Evolutionary conservation across 2,329 filamentous ascomycete species (phyloP).

Genomic region (Aphanoascus verrucosus): DNA sequence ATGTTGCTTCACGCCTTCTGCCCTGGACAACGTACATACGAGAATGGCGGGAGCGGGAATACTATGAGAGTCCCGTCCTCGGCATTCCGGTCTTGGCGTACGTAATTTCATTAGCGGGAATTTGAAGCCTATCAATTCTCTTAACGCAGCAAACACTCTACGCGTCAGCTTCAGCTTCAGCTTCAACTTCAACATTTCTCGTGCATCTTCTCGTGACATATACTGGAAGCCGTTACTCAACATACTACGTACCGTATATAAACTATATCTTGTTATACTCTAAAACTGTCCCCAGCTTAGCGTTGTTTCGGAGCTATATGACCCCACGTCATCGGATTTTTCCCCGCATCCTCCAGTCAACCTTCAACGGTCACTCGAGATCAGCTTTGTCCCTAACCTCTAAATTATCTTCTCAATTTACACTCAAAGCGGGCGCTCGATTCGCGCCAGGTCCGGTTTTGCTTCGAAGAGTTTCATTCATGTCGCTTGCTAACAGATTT

Average conservation of each 20-base stretch:
- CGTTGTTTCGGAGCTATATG: background rate
- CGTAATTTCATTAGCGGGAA: background rate
- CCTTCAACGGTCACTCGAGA: background rate
- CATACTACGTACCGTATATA: too few species aligned
- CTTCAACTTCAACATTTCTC: background rate
- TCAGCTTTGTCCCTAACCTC: background rate
- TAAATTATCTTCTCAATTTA: background rate
- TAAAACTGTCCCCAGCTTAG: background rate
- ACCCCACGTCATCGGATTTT: background rate
- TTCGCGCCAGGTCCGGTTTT: background rate
- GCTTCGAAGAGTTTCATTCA: conserved; percentile 23
- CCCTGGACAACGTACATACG: too few species aligned
- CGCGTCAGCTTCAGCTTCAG: background rate
- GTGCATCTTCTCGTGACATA: background rate
- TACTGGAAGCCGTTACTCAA: too few species aligned
- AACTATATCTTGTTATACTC: too few species aligned
- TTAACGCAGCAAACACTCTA: background rate
- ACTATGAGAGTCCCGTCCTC: background rate
- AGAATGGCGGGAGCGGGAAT: too few species aligned
- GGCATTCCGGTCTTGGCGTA: background rate
- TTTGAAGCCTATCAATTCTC: background rate
- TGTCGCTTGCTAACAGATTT: conserved; percentile 67
- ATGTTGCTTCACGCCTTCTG: too few species aligned
- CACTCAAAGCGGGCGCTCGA: background rate
- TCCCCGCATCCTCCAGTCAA: conserved; percentile 3